These are phyloP conservation scores for Xylaria multiplex DNA, from an alignment of 2,329 filamentous ascomycete genomes.

Conservation along the genomic window DNA sequence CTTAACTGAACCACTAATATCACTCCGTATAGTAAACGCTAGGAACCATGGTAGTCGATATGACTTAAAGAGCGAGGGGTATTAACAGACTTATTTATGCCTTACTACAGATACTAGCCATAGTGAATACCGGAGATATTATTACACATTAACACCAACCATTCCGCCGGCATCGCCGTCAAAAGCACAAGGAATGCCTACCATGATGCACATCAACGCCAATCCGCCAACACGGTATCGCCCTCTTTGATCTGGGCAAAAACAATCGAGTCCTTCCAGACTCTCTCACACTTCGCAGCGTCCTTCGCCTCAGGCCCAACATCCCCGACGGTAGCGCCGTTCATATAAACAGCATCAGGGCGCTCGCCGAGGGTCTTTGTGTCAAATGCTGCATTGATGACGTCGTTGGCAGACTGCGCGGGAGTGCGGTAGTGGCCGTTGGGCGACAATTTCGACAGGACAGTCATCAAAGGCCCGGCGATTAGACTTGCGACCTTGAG, in stretches of 20 bases:
- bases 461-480: slow-evolving; percentile 34
- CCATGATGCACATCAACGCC: slow-evolving; percentile 34
- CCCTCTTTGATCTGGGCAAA: slow-evolving; percentile 44
- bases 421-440: slow-evolving; percentile 44
- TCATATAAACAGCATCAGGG: slow-evolving; percentile 50
- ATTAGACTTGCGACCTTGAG: slow-evolving; percentile 22
- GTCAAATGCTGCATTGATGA: slow-evolving; percentile 47
- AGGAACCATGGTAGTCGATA: neutral
- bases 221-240: slow-evolving; percentile 46
- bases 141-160: neutral
- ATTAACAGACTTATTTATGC: neutral
- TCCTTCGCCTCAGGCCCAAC: slow-evolving; percentile 45
- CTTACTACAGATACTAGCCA: neutral
- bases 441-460: slow-evolving; percentile 32
- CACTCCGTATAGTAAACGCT: neutral
- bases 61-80: neutral
- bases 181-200: neutral
- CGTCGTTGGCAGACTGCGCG: slow-evolving; percentile 46
- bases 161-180: no score
- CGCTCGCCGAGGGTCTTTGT: slow-evolving; percentile 39
- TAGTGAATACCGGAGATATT: neutral
- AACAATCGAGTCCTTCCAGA: slow-evolving; percentile 48
- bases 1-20: neutral
- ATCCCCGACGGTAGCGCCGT: slow-evolving; percentile 40
- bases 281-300: slow-evolving; percentile 40